Conservation (phyloP, 2,329 filamentous ascomycete genomes). For the Apiospora pterosperma region DNA sequence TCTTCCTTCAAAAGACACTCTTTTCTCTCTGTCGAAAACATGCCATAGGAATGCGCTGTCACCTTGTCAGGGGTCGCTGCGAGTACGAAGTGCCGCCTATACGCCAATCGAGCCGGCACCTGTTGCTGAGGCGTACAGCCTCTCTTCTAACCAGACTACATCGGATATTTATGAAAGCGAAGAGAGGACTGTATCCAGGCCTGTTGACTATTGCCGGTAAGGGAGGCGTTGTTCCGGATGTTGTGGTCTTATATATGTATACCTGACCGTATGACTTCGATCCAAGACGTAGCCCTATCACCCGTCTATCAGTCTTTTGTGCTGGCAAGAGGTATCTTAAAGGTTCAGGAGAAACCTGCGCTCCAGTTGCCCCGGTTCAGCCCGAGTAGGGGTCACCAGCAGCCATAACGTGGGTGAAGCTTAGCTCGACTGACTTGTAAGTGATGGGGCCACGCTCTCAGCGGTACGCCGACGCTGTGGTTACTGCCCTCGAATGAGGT, state of each 20-base stretch:
- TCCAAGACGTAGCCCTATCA: conserved; percentile 69
- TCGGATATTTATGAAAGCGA: too few relatives aligned
- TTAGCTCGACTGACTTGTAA: conserved; percentile 43
- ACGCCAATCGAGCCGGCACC: conserved; percentile 58
- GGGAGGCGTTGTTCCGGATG: conserved; percentile 70
- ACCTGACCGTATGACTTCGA: conserved; percentile 67
- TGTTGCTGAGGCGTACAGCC: conserved; percentile 49
- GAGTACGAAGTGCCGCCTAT: conserved; percentile 70
- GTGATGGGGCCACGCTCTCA: conserved; percentile 38
- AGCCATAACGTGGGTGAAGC: conserved; percentile 62
- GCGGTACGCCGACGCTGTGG: conserved; percentile 61
- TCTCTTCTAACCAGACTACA: conserved; percentile 53
- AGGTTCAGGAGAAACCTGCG: conserved; percentile 17
- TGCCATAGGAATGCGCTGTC: conserved; percentile 62
- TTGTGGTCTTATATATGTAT: conserved; percentile 63
- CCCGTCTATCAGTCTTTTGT: too few relatives aligned
- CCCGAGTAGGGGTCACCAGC: conserved; percentile 50
- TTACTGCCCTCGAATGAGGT: conserved; percentile 62
- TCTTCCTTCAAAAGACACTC: too few relatives aligned
- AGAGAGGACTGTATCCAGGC: conserved; percentile 60
- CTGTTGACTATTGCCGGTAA: conserved; percentile 67
- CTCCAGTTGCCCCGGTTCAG: neutral
- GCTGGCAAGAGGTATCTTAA: too few relatives aligned
- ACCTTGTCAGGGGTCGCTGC: conserved; percentile 54
- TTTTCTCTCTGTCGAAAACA: conserved; percentile 16